phyloP scores from a whole-genome alignment of 1,284 basidiomycete genomes.

The Trametes pubescens region DNA sequence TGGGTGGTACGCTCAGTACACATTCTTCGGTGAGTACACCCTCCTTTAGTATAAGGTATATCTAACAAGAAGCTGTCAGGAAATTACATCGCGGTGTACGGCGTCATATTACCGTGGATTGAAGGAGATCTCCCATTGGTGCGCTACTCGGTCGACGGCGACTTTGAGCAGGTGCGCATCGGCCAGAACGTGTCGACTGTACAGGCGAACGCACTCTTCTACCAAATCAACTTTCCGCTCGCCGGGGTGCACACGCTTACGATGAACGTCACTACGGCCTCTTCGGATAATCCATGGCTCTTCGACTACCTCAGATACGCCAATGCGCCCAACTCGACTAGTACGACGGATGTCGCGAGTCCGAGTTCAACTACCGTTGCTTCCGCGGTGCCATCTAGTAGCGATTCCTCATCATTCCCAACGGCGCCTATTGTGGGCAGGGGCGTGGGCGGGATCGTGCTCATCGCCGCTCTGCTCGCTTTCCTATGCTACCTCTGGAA shows the following conservation, averaged over 20 bases:
- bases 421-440: not conserved
- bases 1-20: not conserved
- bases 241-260: not conserved
- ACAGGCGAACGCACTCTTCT: not conserved
- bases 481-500: slow-evolving; percentile 3
- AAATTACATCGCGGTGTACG: not conserved
- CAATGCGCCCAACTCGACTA: not conserved
- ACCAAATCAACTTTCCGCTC: not conserved
- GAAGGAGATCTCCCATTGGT: not conserved
- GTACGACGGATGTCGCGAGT: not conserved
- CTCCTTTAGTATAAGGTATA: not conserved
- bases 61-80: not conserved
- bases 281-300: not conserved
- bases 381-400: not conserved
- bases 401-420: not conserved
- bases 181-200: not conserved
- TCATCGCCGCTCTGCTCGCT: not conserved
- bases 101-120: not conserved
- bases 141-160: not conserved
- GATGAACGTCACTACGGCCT: not conserved
- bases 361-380: not conserved
- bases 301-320: not conserved
- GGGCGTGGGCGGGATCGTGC: slow-evolving; percentile 1
- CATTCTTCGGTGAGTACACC: not conserved
- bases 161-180: not conserved